These are phyloP conservation scores for Thermothelomyces thermophilus DNA, from an alignment of 2,329 filamentous ascomycete species.

Conservation along the genomic window DNA sequence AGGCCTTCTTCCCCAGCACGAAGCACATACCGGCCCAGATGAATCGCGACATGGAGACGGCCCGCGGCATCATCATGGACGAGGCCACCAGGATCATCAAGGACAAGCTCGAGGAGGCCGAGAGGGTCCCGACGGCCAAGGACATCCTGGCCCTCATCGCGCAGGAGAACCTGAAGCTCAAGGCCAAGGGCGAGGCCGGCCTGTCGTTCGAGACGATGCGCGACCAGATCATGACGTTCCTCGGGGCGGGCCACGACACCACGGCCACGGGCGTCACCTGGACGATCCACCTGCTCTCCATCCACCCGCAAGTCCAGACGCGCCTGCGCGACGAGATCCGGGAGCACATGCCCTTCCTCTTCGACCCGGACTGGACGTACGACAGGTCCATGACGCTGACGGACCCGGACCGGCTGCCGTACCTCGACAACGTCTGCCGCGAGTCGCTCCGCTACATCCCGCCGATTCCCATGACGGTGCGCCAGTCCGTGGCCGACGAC, in stretches of 20 bases:
- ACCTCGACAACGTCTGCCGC: conserved; percentile 40
- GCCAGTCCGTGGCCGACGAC: conserved; percentile 35
- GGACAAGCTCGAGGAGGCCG: conserved; percentile 31
- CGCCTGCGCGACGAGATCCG: conserved; percentile 26
- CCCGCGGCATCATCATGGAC: conserved; percentile 31
- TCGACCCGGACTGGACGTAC: conserved; percentile 30
- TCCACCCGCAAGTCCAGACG: conserved; percentile 23
- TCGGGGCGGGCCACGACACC: conserved; percentile 32
- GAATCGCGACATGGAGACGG: conserved; percentile 33
- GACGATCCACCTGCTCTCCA: conserved; percentile 25
- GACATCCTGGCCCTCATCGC: conserved; percentile 34
- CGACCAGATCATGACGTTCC: conserved; percentile 31
- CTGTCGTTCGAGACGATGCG: conserved; percentile 34
- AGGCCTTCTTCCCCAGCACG: conserved; percentile 35
- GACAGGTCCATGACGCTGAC: conserved; percentile 27
- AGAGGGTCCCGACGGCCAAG: conserved; percentile 29
- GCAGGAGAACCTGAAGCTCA: conserved; percentile 21
- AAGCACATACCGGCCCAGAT: conserved; percentile 34
- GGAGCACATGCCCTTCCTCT: conserved; percentile 30
- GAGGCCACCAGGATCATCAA: conserved; percentile 33
- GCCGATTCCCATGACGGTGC: conserved; percentile 41
- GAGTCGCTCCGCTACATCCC: conserved; percentile 41
- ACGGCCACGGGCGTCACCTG: conserved; percentile 28
- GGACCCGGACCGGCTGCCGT: conserved; percentile 37
- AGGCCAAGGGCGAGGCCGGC: conserved; percentile 28